phyloP scores from a whole-genome alignment of 2,329 filamentous ascomycete genomes.

The Fusarium sarcochroum region DNA sequence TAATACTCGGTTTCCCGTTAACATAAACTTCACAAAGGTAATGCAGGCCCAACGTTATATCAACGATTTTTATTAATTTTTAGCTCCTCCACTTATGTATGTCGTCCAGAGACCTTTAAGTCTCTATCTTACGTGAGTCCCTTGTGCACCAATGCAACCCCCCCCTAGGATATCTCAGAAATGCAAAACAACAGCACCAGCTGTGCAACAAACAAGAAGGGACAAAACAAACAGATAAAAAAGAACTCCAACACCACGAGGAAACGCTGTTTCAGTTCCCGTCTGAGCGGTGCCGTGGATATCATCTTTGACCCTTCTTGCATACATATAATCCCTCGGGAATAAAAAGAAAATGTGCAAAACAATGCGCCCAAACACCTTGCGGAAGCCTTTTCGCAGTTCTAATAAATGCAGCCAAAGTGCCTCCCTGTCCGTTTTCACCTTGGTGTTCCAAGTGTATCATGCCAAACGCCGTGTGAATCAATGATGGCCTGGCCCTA shows the following conservation, averaged over 20 bases:
- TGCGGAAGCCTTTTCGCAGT: slow-evolving; percentile 24
- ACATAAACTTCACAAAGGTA: background rate
- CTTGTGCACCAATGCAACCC: background rate
- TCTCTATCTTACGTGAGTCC: background rate
- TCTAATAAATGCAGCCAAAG: slow-evolving; percentile 41
- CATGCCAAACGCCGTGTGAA: slow-evolving; percentile 14
- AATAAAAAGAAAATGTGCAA: background rate
- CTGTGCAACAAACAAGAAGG: background rate
- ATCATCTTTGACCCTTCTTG: background rate
- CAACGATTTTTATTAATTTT: slow-evolving; percentile 18
- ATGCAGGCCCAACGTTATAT: background rate
- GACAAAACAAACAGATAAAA: background rate
- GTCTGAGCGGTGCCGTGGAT: background rate
- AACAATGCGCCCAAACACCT: slow-evolving; percentile 13
- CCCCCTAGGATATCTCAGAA: slow-evolving; percentile 15
- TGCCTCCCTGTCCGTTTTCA: slow-evolving; percentile 25
- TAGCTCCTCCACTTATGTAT: background rate
- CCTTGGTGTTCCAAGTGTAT: slow-evolving; percentile 14
- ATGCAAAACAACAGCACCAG: slow-evolving; percentile 1
- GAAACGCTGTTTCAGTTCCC: slow-evolving; percentile 2
- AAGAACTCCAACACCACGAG: background rate
- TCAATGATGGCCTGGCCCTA: background rate
- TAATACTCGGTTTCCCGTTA: too few relatives aligned
- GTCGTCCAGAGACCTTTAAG: background rate
- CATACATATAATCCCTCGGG: background rate